A percentile compares a stretch with the other conserved stretches of the same genome.
phyloP scores from a whole-genome alignment of 2,329 filamentous ascomycete species.

The Xylaria arbuscula region DNA sequence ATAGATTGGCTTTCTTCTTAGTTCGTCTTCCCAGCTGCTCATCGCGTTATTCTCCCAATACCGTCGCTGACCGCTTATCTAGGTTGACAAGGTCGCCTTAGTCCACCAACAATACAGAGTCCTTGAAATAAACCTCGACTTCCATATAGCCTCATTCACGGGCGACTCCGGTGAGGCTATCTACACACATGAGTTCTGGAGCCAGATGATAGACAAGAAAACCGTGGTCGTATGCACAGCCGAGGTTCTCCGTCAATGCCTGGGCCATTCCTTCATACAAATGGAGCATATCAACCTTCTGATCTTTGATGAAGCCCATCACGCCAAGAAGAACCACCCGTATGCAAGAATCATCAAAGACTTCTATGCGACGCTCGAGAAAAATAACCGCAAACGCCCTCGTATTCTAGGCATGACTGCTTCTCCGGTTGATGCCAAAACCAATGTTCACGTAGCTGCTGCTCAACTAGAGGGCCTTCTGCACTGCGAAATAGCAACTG shows the following conservation, averaged over 20 bases:
- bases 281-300: slow-evolving; percentile 89
- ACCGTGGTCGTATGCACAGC: slow-evolving; percentile 94
- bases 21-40: slow-evolving; percentile 55
- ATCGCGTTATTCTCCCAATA: not conserved
- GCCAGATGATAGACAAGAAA: slow-evolving; percentile 67
- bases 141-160: slow-evolving; percentile 78
- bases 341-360: slow-evolving; percentile 92
- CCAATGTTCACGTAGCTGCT: slow-evolving; percentile 76
- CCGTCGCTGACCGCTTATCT: slow-evolving; percentile 9
- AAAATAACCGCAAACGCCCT: slow-evolving; percentile 64
- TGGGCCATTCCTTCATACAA: slow-evolving; percentile 80
- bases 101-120: slow-evolving; percentile 91
- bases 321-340: slow-evolving; percentile 91
- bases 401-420: slow-evolving; percentile 96
- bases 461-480: slow-evolving; percentile 79
- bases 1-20: slow-evolving; percentile 84
- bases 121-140: slow-evolving; percentile 81
- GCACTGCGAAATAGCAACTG: slow-evolving; percentile 85
- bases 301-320: slow-evolving; percentile 96
- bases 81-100: slow-evolving; percentile 87
- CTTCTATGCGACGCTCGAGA: slow-evolving; percentile 71
- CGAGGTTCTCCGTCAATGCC: slow-evolving; percentile 81
- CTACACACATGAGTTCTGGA: slow-evolving; percentile 61
- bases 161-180: slow-evolving; percentile 70
- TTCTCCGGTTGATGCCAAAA: slow-evolving; percentile 87